Evolutionary conservation across 768 basidiomycete genomes (phyloP).

Genomic region (Lyophyllum atratum): DNA sequence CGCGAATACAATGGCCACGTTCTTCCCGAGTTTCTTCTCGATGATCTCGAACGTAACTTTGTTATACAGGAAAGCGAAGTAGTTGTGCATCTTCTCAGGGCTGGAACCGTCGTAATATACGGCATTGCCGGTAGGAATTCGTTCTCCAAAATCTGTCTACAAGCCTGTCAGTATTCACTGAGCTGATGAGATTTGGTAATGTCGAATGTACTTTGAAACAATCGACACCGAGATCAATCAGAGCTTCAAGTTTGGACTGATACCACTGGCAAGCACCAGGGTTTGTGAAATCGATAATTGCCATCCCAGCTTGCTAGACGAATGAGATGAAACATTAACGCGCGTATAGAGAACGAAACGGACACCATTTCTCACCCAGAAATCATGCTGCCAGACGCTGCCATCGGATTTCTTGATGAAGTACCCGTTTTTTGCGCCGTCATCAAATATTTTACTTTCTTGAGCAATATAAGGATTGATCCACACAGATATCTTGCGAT

Average conservation of each 20-base stretch:
- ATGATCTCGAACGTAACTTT: constrained; percentile 42
- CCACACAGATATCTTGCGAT: constrained; percentile 29
- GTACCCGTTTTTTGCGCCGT: constrained; percentile 42
- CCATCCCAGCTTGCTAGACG: constrained; percentile 41
- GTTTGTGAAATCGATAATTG: constrained; percentile 45
- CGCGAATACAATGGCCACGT: constrained; percentile 46
- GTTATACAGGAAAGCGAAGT: constrained; percentile 34
- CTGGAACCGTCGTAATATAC: constrained; percentile 28
- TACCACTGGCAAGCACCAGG: constrained; percentile 49
- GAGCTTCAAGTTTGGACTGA: constrained; percentile 33
- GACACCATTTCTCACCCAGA: constrained; percentile 29
- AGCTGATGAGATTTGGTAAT: constrained; percentile 25
- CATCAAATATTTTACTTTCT: constrained; percentile 41
- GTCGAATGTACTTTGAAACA: constrained; percentile 37
- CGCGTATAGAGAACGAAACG: background rate
- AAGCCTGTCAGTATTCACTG: background rate
- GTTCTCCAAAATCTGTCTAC: constrained; percentile 34
- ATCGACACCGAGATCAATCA: constrained; percentile 45
- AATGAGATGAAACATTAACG: background rate
- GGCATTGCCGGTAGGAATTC: constrained; percentile 41
- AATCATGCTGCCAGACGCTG: constrained; percentile 39
- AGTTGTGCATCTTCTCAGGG: constrained; percentile 27
- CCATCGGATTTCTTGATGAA: constrained; percentile 49
- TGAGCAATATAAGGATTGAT: constrained; percentile 48
- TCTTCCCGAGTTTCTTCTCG: constrained; percentile 36